Conservation (phyloP, 2,329 filamentous ascomycete genomes). For the Metarhizium sp. region DNA sequence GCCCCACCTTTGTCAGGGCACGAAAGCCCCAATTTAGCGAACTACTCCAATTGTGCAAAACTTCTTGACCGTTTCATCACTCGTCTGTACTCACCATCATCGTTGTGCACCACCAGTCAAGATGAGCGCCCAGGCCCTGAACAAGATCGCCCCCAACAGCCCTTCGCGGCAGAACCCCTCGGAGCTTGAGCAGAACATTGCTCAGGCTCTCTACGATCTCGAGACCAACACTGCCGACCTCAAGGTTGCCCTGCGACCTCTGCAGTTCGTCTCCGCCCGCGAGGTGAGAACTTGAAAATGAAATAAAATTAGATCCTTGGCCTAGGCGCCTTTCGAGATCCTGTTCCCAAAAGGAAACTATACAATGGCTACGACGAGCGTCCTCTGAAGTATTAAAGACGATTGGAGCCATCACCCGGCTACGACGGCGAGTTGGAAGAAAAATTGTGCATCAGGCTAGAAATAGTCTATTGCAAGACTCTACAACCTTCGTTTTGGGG, state of each 20-base stretch:
- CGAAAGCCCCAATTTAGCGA: slow-evolving; percentile 34
- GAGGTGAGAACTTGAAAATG: slow-evolving; percentile 70
- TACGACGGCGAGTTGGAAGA: slow-evolving; percentile 7
- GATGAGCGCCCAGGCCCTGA: slow-evolving; percentile 64
- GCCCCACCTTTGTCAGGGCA: slow-evolving; percentile 20
- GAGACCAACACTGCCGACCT: slow-evolving; percentile 99
- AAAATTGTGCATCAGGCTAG: neutral
- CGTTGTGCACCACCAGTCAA: slow-evolving; percentile 36
- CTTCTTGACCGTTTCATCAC: slow-evolving; percentile 16
- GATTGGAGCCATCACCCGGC: slow-evolving; percentile 1
- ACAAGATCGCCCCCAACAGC: slow-evolving; percentile 98
- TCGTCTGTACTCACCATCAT: slow-evolving; percentile 17
- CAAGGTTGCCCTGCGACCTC: slow-evolving; percentile 88
- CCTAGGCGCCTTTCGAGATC: slow-evolving; percentile 22
- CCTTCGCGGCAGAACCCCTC: slow-evolving; percentile 91
- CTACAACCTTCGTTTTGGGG: slow-evolving; percentile 11
- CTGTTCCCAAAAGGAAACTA: slow-evolving; percentile 32
- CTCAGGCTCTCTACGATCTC: slow-evolving; percentile 94
- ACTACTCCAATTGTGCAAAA: slow-evolving; percentile 20
- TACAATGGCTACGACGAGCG: slow-evolving; percentile 24
- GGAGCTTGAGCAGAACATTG: slow-evolving; percentile 95
- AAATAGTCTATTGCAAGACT: slow-evolving; percentile 16
- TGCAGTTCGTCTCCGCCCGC: slow-evolving; percentile 97
- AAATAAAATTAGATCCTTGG: slow-evolving; percentile 10
- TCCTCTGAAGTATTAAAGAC: slow-evolving; percentile 4